Evolutionary conservation across 306 rosid genomes (phyloP).

Genomic region (Neltuma alba): DNA sequence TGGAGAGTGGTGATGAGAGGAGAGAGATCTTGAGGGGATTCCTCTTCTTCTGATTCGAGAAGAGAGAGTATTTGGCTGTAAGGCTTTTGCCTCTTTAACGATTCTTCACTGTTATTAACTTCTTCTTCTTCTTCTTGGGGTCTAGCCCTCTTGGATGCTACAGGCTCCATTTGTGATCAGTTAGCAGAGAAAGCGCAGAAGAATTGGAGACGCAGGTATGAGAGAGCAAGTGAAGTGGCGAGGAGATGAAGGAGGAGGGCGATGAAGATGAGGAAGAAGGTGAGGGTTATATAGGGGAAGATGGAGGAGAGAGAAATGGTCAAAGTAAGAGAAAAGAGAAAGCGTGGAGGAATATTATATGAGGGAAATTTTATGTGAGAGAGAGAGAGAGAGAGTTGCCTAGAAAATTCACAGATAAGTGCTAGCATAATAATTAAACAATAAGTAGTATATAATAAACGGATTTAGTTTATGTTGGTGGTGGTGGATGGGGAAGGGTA

Average conservation of each 20-base stretch:
- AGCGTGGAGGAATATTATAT: conserved; percentile 31
- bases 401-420: background rate
- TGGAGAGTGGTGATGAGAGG: conserved; percentile 71
- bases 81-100: conserved; percentile 61
- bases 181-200: no score
- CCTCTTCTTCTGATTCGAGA: conserved; percentile 79
- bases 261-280: background rate
- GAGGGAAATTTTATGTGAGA: background rate
- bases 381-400: background rate
- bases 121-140: conserved; percentile 45
- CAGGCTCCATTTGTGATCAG: conserved; percentile 41
- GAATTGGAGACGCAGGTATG: background rate
- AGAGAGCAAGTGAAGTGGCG: background rate
- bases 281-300: background rate
- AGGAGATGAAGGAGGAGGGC: background rate
- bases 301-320: conserved; percentile 36
- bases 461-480: background rate
- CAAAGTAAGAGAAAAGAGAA: conserved; percentile 40
- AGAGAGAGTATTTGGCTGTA: conserved; percentile 69
- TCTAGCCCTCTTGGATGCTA: conserved; percentile 58
- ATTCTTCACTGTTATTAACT: conserved; percentile 30
- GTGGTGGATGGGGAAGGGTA: background rate
- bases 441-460: no score
- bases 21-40: conserved; percentile 58
- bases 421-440: background rate